Base-by-base conservation (phyloP, 139 green algal genomes). In the Dunaliella primolecta region DNA sequence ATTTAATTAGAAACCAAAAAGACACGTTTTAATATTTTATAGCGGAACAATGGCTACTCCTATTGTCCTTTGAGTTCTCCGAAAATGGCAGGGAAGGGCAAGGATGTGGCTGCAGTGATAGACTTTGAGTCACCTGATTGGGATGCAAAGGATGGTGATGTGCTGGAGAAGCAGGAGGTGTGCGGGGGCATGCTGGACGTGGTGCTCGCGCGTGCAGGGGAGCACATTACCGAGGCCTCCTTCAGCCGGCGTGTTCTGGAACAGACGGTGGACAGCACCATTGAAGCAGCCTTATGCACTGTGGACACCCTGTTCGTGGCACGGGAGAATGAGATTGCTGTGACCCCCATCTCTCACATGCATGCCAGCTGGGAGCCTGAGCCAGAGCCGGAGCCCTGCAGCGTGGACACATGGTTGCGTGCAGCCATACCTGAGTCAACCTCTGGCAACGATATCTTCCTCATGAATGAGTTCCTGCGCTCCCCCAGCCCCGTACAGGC, bases 341-440 rank as follows among this genome's bases (percentile, higher is more conserved):
- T 83, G 36, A 75, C 86, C 0, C 76, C 78, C 27, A 38, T 88
- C 24, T 88, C 89, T 24, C 32, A 88, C 37, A 71, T 82, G 0
- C 78, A 90, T 35, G 33, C 78, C 75, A 92, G 86, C 86, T 92
- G 89, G 89, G 85, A 85, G 37, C 81, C 86, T 27, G 87, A 92
- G 70, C 36, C 76, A 70, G 85, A 88, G 30, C 89, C 89, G 7
- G 81, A 89, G 29, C 87, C 87, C n/a, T 88, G 85, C 79, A 77
- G 70, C 20, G 75, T 88, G 38, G 89, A 92, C 75, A 84, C 85
- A 21, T 92, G 89, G 89, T 72, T 91, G 7, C 88, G 89, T 3
- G 86, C 87, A 29, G 86, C 86, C 11, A 86, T 92, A 30, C 87
- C 87, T 30, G 87, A 90, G 57, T 56, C 71, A 0, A 29, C 78